Evolutionary conservation across 2,329 filamentous ascomycete species (phyloP), one percentile per base, ranked within the genome.

Genomic region (Botryotinia calthae): DNA sequence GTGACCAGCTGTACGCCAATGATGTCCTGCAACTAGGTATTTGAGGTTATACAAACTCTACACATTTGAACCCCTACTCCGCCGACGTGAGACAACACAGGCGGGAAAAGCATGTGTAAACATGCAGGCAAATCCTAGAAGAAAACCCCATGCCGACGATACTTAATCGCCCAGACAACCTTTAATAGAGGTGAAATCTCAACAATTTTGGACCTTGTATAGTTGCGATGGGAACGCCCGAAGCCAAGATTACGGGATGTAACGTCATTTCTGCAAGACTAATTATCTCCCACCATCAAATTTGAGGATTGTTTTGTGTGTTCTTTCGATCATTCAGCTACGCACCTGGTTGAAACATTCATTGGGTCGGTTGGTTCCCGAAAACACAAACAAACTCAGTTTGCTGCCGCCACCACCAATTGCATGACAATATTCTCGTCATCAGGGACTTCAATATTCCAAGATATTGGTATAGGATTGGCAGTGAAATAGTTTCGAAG

Each of bases 141-240:
- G 31, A 66, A 44, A 3, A 7, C 25, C 22, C 37, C 31, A 31
- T 58, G 48, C 54, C 4, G 22, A 31, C 5, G n/a, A 48, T 44
- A 46, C 34, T 46, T 9, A 46, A 51, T 66, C 31, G 14, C 20
- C 59, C 46, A 42, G 44, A 9, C 59, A 71, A 66, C 63, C 46
- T 51, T n/a, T 28, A 28, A 54, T 31, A 4, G 10, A 67, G 25
- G 7, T 16, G 18, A 16, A 37, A 16, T 42, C 65, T 67, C 48
- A 56, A 42, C 34, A 42, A 18, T 56, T 67, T 42, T 28, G 25
- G 34, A 42, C 10, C 25, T 28, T n/a, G 65, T 25, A 58, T 58
- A 54, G 61, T 71, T 71, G 70, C 46, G 70, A 67, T 72, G 20
- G 31, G 40, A 72, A 72, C 70, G 5, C 37, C 37, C 34, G 65